Evolutionary conservation across 805 yeast genomes (phyloP), one percentile per base, ranked within the genome.

Genomic region (Sugiyamaella boreocaroliniensis): DNA sequence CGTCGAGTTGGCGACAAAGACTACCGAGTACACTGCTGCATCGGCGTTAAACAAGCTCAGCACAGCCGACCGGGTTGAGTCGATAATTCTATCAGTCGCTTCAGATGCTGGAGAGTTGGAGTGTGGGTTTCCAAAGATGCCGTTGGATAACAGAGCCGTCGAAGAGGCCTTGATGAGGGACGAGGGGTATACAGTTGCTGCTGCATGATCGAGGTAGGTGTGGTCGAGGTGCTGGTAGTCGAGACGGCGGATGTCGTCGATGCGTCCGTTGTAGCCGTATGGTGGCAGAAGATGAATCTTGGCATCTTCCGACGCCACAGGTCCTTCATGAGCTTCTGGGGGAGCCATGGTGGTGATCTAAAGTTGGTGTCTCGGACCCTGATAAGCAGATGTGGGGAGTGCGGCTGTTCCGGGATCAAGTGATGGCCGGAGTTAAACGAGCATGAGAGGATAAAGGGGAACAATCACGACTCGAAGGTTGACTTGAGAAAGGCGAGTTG

Each of bases 191-290:
- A 71, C 49, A 1, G 77, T 71, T 48, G 72, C 64, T 1, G 77
- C 79, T 1, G 79, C 78, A 58, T 73, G 73, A 51, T 75, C 79
- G 26, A 75, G 59, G 49, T 75, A 75, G 0, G 56, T 55, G 4
- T 65, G 60, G 12, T 50, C 51, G 19, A 45, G 26, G 18, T 45
- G 32, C 22, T 34, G 41, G n/a, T 45, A 45, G 40, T 45, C 26
- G 26, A 16, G 20, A 2, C 29, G 16, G 26, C 48, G 40, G 26
- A 43, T 43, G n/a, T 32, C 37, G 37, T 14, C 8, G 37, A 32
- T 32, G 11, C 37, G 12, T 5, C 37, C 37, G 37, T 32, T 14
- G 37, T 32, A 32, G 12, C 37, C 37, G 37, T 32, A 32, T 10
- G 12, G 3, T 32, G 37, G 37, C 8, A 9, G 4, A 14, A 32